Base-by-base conservation (phyloP, 768 basidiomycete genomes). In the Amanita pseudoporphyria region DNA sequence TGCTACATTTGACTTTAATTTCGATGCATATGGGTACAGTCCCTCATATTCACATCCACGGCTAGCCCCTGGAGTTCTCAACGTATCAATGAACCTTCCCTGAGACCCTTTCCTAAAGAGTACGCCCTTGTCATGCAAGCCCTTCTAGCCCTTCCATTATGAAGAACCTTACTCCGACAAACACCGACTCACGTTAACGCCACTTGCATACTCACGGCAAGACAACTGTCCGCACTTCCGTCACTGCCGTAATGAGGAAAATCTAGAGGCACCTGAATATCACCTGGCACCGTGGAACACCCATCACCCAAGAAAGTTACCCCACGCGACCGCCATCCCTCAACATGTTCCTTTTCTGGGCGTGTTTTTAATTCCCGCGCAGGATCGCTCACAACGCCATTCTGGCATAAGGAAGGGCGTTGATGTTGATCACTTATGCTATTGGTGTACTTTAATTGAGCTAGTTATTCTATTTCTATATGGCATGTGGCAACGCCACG, bases 201-300 rank as follows among this genome's bases (percentile, higher is more conserved):
- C 44, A 47, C 37, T 19, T 38, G 18, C 16, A 31, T 32, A 46
- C 32, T 40, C 48, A 49, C 31, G 40, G 18, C 18, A 49, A 49
- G 26, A 9, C 22, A n/a, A n/a, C 19, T 50, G 12, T n/a, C 40
- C 40, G 35, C 38, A 49, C 38, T 16, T 26, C 16, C 9, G 47
- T 41, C 39, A 32, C 39, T 49, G 47, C 47, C 47, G 47, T 49
- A 49, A 49, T 31, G 19, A 49, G 39, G 39, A 33, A 40, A 41
- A 41, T 22, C 39, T 40, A 18, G 38, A 39, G 12, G 35, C 16
- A 24, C 21, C 18, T 37, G 28, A 28, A 44, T 22, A n/a, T n/a
- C 9, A 44, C 28, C 26, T n/a, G 26, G 39, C 24, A 46, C 38
- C 21, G 16, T 30, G 39, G 36, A 22, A 28, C 30, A 14, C 43